Percentiles rank a stretch among this genome's conserved stretches.
Evolutionary conservation across 352 stramenopile genomes (phyloP).

Genomic region (Peronospora destructor): DNA sequence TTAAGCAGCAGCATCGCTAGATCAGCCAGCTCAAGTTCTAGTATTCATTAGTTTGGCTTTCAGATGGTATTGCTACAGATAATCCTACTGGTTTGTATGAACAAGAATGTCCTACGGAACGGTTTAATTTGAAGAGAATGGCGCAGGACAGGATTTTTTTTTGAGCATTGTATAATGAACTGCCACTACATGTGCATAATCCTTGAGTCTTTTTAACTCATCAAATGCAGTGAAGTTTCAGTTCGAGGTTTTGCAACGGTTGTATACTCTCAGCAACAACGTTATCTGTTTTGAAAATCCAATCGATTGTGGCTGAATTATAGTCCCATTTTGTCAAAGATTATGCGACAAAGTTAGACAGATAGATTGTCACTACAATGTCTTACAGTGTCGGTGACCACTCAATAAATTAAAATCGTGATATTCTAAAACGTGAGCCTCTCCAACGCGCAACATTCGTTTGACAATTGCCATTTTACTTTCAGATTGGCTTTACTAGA

Average conservation of each 20-base stretch:
- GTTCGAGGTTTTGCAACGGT: background rate
- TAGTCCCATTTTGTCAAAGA: constrained; percentile 2
- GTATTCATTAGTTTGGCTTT: constrained; percentile 44
- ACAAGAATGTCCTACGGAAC: constrained; percentile 17
- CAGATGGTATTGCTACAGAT: constrained; percentile 51
- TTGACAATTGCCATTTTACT: background rate
- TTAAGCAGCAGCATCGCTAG: constrained; percentile 42
- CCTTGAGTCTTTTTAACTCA: no score
- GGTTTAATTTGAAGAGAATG: constrained; percentile 11
- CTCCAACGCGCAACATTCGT: background rate
- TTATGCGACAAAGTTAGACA: background rate
- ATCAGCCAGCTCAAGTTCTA: constrained; percentile 35
- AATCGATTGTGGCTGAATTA: constrained; percentile 3
- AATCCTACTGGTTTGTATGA: constrained; percentile 31
- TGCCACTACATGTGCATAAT: no score
- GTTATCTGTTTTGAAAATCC: background rate
- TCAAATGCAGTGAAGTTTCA: background rate
- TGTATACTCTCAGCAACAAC: background rate
- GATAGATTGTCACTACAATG: background rate
- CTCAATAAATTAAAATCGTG: background rate
- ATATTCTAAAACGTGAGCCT: background rate
- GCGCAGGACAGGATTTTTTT: background rate
- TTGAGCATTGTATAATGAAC: no score
- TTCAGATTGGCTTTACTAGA: background rate
- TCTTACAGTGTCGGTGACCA: background rate